Percentiles rank a stretch among this genome's conserved stretches.
These are phyloP conservation scores for Spatholobus suberectus DNA, from an alignment of 306 rosid species.

Conservation along the genomic window DNA sequence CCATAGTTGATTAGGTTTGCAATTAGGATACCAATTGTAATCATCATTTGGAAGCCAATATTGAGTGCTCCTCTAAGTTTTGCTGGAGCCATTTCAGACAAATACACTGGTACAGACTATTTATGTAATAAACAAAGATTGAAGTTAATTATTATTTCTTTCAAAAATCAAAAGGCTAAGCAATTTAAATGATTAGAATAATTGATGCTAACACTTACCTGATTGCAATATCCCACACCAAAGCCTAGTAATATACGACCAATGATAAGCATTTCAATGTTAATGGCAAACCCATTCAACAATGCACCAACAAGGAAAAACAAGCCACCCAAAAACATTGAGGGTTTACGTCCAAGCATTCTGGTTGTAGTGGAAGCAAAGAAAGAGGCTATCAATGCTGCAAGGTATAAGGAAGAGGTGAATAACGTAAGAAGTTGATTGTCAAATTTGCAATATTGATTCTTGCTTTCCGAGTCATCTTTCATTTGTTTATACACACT, in stretches of 20 bases:
- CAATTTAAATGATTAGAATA: neutral
- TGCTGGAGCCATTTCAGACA: slow-evolving; percentile 48
- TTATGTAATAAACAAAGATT: neutral
- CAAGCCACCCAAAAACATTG: slow-evolving; percentile 47
- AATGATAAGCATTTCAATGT: slow-evolving; percentile 36
- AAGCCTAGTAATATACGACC: slow-evolving; percentile 41
- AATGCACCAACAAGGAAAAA: slow-evolving; percentile 45
- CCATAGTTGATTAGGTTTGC: slow-evolving; percentile 44
- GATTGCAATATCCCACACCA: slow-evolving; percentile 47
- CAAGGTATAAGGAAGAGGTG: slow-evolving; percentile 49
- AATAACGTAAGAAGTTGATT: slow-evolving; percentile 42
- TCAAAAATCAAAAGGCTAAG: neutral
- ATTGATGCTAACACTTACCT: neutral
- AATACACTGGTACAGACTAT: slow-evolving; percentile 45
- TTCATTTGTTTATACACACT: slow-evolving; percentile 35
- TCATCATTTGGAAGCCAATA: slow-evolving; percentile 44
- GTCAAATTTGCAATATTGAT: slow-evolving; percentile 39
- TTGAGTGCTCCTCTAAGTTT: slow-evolving; percentile 46
- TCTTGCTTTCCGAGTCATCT: neutral
- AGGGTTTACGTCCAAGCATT: slow-evolving; percentile 31
- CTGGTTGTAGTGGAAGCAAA: slow-evolving; percentile 47
- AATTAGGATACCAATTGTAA: slow-evolving; percentile 37
- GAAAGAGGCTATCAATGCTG: slow-evolving; percentile 43
- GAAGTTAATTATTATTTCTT: neutral
- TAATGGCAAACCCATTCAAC: slow-evolving; percentile 34